Base-by-base conservation (phyloP, 495 filamentous ascomycete species). In the Penicillium coffeae region DNA sequence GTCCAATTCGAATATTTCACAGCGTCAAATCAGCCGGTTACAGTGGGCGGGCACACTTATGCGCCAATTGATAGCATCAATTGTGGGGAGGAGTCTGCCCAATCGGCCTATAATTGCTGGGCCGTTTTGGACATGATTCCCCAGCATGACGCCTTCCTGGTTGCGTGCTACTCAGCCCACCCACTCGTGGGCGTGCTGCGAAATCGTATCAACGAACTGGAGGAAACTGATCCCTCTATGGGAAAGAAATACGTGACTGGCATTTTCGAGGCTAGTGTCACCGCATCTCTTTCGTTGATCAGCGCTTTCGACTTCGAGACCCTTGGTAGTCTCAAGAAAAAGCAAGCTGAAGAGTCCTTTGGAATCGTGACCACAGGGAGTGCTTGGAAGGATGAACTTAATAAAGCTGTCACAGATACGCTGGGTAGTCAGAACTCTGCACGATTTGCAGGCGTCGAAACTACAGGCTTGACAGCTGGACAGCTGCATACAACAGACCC, bases 81-180 rank as follows among this genome's bases (percentile, higher is more conserved):
- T 51, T 70, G 65, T 9, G 71, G 67, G 14, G 59, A 70, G 38
- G 73, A 77, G 51, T 77, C 76, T 1, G 68, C 65, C 74, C 74
- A 62, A 47, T 79, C 53, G 73, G 86, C 71, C 13, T 52, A 72
- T 1, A 74, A 81, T 48, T 85, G 86, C 38, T 69, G 81, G 38
- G 62, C 71, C 2, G 69, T 81, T 48, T 64, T 91, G 47, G 58
- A 72, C 45, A 45, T 77, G 12, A 61, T 85, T 32, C 47, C 69
- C 4, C 38, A 75, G 45, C 81, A 88, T 64, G 83, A 93, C 57
- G 92, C 77, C 16, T 86, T 92, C 52, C 72, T 96, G 0, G 75
- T 98, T 1, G 89, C 89, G 34, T 98, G 92, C 71, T 98, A 88
- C 68, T 91, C 87, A 55, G 80, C 83, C 1, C 93, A 96, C 55